A percentile compares a stretch with the other conserved stretches of the same genome.
Evolutionary conservation across 2,329 filamentous ascomycete species (phyloP).

Genomic region (Neonectria faginata): DNA sequence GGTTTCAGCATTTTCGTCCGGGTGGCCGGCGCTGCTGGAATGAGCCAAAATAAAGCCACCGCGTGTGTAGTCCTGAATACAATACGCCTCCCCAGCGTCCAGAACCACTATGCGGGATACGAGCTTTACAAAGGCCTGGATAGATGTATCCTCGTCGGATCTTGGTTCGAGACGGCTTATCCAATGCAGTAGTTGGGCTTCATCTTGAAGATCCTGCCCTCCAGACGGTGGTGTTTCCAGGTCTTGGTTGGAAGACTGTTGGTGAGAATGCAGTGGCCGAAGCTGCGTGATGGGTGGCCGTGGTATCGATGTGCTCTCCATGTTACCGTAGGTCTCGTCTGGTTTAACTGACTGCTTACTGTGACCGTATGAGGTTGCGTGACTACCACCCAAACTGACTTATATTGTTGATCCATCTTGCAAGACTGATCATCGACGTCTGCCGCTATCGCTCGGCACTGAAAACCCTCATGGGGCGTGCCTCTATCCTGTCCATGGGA

Average conservation of each 20-base stretch:
- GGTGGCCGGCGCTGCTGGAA: neutral
- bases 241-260: neutral
- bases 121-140: neutral
- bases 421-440: neutral
- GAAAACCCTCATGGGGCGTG: neutral
- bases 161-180: neutral
- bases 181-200: neutral
- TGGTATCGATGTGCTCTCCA: slow-evolving; percentile 4
- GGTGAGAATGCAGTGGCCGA: slow-evolving; percentile 32
- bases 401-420: neutral
- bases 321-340: neutral
- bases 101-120: neutral
- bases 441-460: neutral
- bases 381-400: neutral
- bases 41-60: neutral
- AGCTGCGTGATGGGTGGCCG: slow-evolving; percentile 33
- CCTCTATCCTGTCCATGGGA: neutral
- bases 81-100: neutral
- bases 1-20: neutral
- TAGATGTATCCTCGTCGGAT: neutral
- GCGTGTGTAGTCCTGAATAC: neutral
- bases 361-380: neutral
- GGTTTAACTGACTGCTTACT: neutral
- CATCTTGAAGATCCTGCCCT: neutral
- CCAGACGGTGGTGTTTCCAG: neutral